Base-by-base conservation (phyloP, 108 stramenopile species). In the Chaetoceros tenuissimus region DNA sequence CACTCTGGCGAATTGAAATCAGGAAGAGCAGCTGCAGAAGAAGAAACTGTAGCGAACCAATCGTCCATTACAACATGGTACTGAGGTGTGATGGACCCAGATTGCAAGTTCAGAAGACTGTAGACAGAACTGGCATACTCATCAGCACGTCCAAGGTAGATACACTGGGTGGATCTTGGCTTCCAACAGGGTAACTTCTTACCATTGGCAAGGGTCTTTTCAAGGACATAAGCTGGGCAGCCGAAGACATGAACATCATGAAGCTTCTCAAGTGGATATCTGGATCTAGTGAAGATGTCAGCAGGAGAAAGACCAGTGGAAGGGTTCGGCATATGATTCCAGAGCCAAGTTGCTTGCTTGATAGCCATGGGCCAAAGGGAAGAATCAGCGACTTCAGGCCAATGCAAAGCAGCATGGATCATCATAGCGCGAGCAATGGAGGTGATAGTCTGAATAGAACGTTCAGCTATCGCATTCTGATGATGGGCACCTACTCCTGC, bases 11-110 rank as follows among this genome's bases (percentile, higher is more conserved):
- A 48, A 17, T 23, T 23, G 24, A 65, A 69, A 29, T 57, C 47
- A 2, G 66, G 60, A 10, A 60, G 20, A 2, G 13, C n/a, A n/a
- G 21, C 30, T 13, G 24, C 19, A 25, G 31, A 19, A 17, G 50
- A 19, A 17, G 43, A 55, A 46, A 64, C 60, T 16, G 73, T 74
- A 16, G 59, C 24, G 27, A 77, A 77, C 27, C 28, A 57, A 51
- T 77, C 75, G 31, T 77, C 75, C 55, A 72, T 71, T 10, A 77
- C 63, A 22, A 71, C 70, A 46, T 77, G 75, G 30, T 49, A 77
- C 45, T 77, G 75, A 13, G 67, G 75, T 10, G 71, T 68, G n/a
- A 77, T 60, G 24, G 40, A 19, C 0, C 71, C 67, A 46, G 76
- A 72, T 20, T 26, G 17, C 2, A 53, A 28, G 31, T 73, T 74